These are phyloP conservation scores for Wickerhamiella alocasiicola DNA, from an alignment of 805 yeast genomes.

Conservation along the genomic window DNA sequence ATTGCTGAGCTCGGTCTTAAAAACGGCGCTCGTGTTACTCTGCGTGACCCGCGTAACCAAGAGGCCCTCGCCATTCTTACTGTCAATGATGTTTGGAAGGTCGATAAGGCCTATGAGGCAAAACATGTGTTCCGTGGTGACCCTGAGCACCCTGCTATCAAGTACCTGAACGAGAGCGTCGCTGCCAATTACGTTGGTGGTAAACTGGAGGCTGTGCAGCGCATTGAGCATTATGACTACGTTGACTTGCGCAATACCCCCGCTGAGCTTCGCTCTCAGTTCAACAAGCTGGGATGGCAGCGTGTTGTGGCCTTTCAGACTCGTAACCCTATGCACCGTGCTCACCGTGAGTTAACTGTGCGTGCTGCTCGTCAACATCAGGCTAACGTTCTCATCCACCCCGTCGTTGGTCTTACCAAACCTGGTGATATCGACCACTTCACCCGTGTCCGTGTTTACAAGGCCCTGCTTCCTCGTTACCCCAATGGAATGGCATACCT, in stretches of 20 bases:
- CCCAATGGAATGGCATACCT: slow-evolving; percentile 89
- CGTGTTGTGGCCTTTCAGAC: slow-evolving; percentile 94
- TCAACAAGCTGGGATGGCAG: slow-evolving; percentile 69
- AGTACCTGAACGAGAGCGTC: slow-evolving; percentile 56
- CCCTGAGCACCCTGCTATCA: slow-evolving; percentile 89
- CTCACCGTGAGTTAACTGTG: slow-evolving; percentile 90
- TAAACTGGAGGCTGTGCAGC: slow-evolving; percentile 63
- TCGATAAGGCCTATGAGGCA: slow-evolving; percentile 73
- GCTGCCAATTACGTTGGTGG: slow-evolving; percentile 88
- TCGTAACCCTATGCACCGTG: slow-evolving; percentile 97
- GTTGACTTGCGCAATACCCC: slow-evolving; percentile 82
- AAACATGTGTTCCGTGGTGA: slow-evolving; percentile 86
- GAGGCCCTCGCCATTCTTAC: slow-evolving; percentile 70
- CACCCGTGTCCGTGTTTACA: slow-evolving; percentile 90
- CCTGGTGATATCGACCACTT: slow-evolving; percentile 98
- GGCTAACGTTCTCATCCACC: slow-evolving; percentile 82
- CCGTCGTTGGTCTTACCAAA: slow-evolving; percentile 92
- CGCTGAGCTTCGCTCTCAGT: slow-evolving; percentile 76
- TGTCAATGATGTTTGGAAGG: slow-evolving; percentile 64
- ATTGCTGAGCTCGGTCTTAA: slow-evolving; percentile 32
- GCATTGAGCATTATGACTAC: slow-evolving; percentile 85
- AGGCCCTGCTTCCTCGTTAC: slow-evolving; percentile 80
- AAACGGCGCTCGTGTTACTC: slow-evolving; percentile 51
- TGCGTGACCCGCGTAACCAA: slow-evolving; percentile 74
- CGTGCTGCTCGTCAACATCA: slow-evolving; percentile 91